Evolutionary conservation across 2,329 filamentous ascomycete species (phyloP), one percentile per base, ranked within the genome.

Genomic region (Geosmithia flava): DNA sequence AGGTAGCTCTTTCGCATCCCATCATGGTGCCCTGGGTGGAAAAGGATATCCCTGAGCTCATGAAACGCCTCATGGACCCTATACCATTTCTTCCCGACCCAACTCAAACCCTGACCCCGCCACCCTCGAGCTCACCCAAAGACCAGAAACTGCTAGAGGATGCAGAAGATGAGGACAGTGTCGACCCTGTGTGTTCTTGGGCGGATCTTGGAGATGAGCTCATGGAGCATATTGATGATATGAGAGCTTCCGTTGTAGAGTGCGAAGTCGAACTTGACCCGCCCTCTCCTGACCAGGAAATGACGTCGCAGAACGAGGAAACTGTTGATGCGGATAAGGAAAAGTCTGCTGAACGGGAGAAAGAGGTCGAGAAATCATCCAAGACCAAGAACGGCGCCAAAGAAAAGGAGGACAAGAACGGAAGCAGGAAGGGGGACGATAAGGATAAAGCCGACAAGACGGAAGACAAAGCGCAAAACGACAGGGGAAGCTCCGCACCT

Each of bases 41-140:
- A 48, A 73, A 68, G 48, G 63, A 69, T 39, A 69, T 83, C 61
- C 70, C 77, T 0, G 53, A 61, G 1, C 59, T 69, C 15, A 63
- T 83, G 23, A 70, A 69, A 52, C 74, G 73, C 27, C 71, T 75
- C 47, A 62, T 81, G 17, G 80, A 83, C 48, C 79, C 79, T 0
- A 71, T 81, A n/a, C 71, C 78, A 2, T 83, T 78, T 57, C 66
- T 83, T 0, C 78, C 78, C 0, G 65, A 81, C 48, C 70, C 71
- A 2, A 72, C 71, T 2, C 63, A 59, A 43, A 55, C 56, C 3
- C 54, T 73, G 15, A 65, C 62, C 8, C 57, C 62, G 1, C 61
- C 61, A 1, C 54, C 54, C 4, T 50, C 54, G 16, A 53, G 51
- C n/a, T 48, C 54, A 3, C 30, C 48, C 37, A 10, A 46, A 27